Conservation (phyloP, 345 rosid species). For the Carallia pectinifolia region DNA sequence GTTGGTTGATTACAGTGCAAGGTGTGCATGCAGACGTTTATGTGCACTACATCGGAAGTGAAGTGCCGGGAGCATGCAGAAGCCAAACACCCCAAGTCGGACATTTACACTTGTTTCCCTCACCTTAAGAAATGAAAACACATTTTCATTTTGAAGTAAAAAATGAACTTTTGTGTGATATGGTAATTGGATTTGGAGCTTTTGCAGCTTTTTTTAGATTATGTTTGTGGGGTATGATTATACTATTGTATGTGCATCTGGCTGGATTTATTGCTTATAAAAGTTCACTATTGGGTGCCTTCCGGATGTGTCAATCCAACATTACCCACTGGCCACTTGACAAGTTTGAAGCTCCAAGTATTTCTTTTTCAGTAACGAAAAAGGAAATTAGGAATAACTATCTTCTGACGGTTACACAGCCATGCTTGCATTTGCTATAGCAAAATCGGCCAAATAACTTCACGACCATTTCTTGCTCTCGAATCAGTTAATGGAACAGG, state of each 20-base stretch:
- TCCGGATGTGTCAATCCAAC: too few species aligned
- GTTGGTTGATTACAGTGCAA: constrained; percentile 25
- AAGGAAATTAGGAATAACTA: too few species aligned
- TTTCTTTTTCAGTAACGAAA: too few species aligned
- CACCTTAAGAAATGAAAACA: constrained; percentile 56
- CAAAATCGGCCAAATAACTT: too few species aligned
- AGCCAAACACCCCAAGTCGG: constrained; percentile 32
- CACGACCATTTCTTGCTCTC: too few species aligned
- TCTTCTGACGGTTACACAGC: too few species aligned
- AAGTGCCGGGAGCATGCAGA: constrained; percentile 36
- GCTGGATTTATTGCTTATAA: not conserved
- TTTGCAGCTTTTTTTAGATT: not conserved
- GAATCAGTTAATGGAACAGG: too few species aligned
- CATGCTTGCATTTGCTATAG: too few species aligned
- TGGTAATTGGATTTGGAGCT: constrained; percentile 8
- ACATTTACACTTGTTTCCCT: constrained; percentile 30
- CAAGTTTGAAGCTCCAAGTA: too few species aligned
- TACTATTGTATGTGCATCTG: not conserved
- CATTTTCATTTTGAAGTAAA: not conserved
- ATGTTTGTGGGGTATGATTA: not conserved
- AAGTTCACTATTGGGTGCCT: too few species aligned
- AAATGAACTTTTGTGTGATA: too few species aligned
- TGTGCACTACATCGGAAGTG: constrained; percentile 33
- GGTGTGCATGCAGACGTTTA: constrained; percentile 34
- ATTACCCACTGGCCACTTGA: too few species aligned